These are phyloP conservation scores for Theileria annulata DNA, from an alignment of 169 alveolate species.

Conservation along the genomic window DNA sequence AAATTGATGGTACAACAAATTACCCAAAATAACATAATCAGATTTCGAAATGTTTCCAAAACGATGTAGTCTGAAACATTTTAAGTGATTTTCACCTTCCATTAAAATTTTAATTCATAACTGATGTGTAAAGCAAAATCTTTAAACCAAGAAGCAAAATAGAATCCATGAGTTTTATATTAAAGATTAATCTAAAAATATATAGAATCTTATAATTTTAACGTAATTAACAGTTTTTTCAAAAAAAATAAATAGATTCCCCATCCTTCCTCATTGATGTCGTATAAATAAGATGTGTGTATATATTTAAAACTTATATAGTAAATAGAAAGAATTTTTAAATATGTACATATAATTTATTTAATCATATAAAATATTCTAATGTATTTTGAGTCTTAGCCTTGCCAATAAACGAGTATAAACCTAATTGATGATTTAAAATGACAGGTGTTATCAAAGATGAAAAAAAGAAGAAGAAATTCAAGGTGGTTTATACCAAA, in stretches of 20 bases:
- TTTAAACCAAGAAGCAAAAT: background rate
- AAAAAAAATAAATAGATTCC: background rate
- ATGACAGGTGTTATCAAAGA: constrained; percentile 14
- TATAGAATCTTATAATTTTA: background rate
- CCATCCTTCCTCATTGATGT: background rate
- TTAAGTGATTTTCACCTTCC: constrained; percentile 36
- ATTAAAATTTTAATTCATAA: background rate
- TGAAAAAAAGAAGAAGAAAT: constrained; percentile 22
- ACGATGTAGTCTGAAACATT: constrained; percentile 55
- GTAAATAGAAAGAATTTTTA: background rate
- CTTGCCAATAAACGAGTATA: background rate
- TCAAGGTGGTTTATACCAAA: constrained; percentile 18
- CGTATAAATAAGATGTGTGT: constrained; percentile 1
- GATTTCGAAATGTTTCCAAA: constrained; percentile 37
- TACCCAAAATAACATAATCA: constrained; percentile 50
- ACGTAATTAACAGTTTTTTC: background rate
- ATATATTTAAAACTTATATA: background rate
- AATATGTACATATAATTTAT: background rate
- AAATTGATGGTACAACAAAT: background rate
- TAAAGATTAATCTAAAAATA: no score
- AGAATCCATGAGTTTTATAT: background rate
- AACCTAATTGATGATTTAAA: background rate
- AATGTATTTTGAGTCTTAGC: background rate
- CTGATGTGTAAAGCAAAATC: background rate
- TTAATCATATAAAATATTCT: background rate